Evolutionary conservation across 1,284 basidiomycete genomes (phyloP), one percentile per base, ranked within the genome.

Genomic region (Ganoderma resinaceum): DNA sequence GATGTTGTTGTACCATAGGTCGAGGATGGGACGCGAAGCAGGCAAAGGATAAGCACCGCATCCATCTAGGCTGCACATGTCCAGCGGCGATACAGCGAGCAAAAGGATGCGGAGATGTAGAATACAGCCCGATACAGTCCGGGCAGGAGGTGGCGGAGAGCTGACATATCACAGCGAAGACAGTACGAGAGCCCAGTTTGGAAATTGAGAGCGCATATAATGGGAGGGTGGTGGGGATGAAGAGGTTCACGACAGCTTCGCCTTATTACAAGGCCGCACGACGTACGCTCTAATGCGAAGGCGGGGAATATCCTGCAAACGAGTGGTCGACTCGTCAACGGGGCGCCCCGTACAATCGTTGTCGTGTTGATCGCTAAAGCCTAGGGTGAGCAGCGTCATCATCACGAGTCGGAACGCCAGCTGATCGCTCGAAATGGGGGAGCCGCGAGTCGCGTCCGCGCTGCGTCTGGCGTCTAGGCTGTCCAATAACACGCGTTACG

Each of bases 21-120:
- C 18, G 62, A 49, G 57, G 46, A 23, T n/a, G 43, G 52, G 38
- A 43, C 12, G 33, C 43, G 40, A 46, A 49, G 33, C 23, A 38
- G 18, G 26, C 37, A 31, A 8, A 20, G 37, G 63, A n/a, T 49
- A 12, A 23, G 49, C 49, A 35, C 65, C 26, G n/a, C 38, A 60
- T 49, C 46, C 57, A 33, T 59, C 35, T 26, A 31, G 14, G 11
- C 26, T 29, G 37, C 33, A 46, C 61, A 61, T 63, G 64, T 65
- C 65, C 66, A 68, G 71, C 71, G 71, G 68, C 68, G 68, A 70
- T 72, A 67, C 65, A 68, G 68, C 68, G 70, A 64, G 62, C 58
- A 65, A 53, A n/a, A 20, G 29, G 52, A 55, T 46, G 46, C 26
- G 42, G 49, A 26, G 46, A 49, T 40, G 33, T 33, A 37, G 42